Percentiles rank a stretch among this genome's conserved stretches.
Evolutionary conservation across 78 protist species (phyloP).

Genomic region (Blattamonas nauphoetae): DNA sequence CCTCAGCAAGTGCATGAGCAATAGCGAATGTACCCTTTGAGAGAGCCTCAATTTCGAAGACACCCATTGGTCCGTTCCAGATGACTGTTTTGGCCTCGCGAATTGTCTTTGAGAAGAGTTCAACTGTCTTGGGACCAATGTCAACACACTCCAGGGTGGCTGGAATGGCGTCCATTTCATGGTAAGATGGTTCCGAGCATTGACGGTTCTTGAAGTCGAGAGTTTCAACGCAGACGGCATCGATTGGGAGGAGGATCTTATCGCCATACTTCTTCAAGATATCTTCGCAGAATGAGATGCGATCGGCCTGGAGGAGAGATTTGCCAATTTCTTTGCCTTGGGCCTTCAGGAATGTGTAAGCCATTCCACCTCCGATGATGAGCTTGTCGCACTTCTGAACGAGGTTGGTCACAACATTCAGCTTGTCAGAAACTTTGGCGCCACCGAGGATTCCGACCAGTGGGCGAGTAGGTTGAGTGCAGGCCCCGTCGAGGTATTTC

Average conservation of each 20-base stretch:
- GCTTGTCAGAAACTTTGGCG: conserved; percentile 24
- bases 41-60: conserved; percentile 83
- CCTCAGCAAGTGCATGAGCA: conserved; percentile 60
- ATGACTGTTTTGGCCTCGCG: conserved; percentile 65
- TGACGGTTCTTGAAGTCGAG: conserved; percentile 51
- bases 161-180: conserved; percentile 62
- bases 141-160: conserved; percentile 41
- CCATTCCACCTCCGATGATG: conserved; percentile 98
- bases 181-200: neutral
- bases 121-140: neutral
- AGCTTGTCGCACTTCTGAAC: conserved; percentile 79
- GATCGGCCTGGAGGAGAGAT: conserved; percentile 73
- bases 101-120: neutral
- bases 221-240: conserved; percentile 67
- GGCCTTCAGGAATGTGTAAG: conserved; percentile 88
- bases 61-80: conserved; percentile 98
- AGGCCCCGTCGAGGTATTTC: conserved; percentile 77
- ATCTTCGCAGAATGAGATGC: conserved; percentile 57
- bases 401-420: conserved; percentile 71
- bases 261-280: conserved; percentile 74
- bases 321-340: conserved; percentile 55
- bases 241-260: conserved; percentile 51
- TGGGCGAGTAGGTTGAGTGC: conserved; percentile 81
- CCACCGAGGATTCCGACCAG: conserved; percentile 96
- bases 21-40: conserved; percentile 68